Evolutionary conservation across 1,284 basidiomycete species (phyloP).

Genomic region (Xerocomus amazonicus): DNA sequence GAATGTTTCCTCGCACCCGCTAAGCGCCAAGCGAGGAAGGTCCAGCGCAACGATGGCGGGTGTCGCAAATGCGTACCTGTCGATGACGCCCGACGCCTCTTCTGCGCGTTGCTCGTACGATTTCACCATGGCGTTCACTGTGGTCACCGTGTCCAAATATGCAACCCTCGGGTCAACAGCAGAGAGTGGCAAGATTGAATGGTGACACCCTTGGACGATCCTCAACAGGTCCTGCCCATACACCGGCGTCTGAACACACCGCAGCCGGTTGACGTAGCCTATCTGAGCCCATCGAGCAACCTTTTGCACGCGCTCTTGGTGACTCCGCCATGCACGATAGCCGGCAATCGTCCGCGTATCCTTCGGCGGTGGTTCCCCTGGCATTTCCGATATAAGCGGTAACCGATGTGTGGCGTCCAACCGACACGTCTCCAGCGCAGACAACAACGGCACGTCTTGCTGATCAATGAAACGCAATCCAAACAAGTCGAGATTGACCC

Average conservation of each 20-base stretch:
- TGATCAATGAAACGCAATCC: constrained; percentile 62
- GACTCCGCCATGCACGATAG: constrained; percentile 58
- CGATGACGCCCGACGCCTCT: constrained; percentile 54
- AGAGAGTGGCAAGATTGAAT: constrained; percentile 58
- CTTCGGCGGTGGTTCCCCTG: constrained; percentile 58
- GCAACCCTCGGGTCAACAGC: constrained; percentile 36
- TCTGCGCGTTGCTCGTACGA: constrained; percentile 63
- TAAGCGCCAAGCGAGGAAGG: constrained; percentile 59
- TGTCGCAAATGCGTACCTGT: constrained; percentile 82
- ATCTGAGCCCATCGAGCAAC: constrained; percentile 69
- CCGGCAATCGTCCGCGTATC: constrained; percentile 78
- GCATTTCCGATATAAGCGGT: constrained; percentile 53
- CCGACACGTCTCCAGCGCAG: constrained; percentile 49
- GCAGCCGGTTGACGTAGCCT: constrained; percentile 73
- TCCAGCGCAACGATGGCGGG: constrained; percentile 79
- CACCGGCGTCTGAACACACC: constrained; percentile 63
- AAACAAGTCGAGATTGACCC: constrained; percentile 61
- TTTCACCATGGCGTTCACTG: constrained; percentile 51
- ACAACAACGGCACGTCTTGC: constrained; percentile 50
- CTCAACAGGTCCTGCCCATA: constrained; percentile 63
- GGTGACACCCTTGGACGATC: constrained; percentile 40
- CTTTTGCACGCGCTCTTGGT: constrained; percentile 51
- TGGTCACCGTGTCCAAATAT: constrained; percentile 43
- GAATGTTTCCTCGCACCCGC: constrained; percentile 38
- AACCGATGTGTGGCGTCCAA: constrained; percentile 75